Base-by-base conservation (phyloP, 192 early-diverging fungal species). In the Geranomyces variabilis region DNA sequence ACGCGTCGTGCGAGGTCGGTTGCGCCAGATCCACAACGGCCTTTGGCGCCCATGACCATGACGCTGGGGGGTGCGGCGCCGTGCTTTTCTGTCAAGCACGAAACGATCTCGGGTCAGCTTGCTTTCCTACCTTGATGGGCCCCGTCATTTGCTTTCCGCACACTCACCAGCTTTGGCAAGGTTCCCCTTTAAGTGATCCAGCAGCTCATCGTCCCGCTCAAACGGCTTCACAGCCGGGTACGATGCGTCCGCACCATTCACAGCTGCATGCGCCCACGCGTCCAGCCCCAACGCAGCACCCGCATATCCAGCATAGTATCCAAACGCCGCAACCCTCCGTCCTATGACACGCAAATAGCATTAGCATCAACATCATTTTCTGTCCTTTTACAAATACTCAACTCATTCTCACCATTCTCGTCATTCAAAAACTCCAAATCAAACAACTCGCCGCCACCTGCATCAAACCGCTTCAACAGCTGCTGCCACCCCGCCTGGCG, bases 21-120 rank as follows among this genome's bases (percentile, higher is more conserved):
- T 15, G 96, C 94, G 43, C 96, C 96, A 55, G 82, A 84, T 60
- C 96, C 96, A 77, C 96, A 99, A 31, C 96, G 92, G 48, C 96
- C 96, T 33, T 95, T 76, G 34, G 96, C 96, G 46, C 96, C 96
- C 92, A 97, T 96, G n/a, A 99, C 93, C 93, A 99, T 94, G 30
- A 99, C 85, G 62, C 81, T 79, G 36, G 95, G 95, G 45, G 80
- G 10, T 41, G 36, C 36, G 62, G 83, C 79, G 46, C 91, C 91
- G 56, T 79, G 82, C 74, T 89, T 86, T 46, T 73, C 59, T 22
- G 75, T 56, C 19, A 61, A 22, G 58, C 17, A n/a, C n/a, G 61
- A 34, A 7, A 24, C 86, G 45, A 78, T 24, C 2, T 8, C 31
- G 22, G 75, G 66, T n/a, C n/a, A n/a, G n/a, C n/a, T n/a, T n/a